Base-by-base conservation (phyloP, 2,329 filamentous ascomycete genomes). In the Aquanectria penicillioides region DNA sequence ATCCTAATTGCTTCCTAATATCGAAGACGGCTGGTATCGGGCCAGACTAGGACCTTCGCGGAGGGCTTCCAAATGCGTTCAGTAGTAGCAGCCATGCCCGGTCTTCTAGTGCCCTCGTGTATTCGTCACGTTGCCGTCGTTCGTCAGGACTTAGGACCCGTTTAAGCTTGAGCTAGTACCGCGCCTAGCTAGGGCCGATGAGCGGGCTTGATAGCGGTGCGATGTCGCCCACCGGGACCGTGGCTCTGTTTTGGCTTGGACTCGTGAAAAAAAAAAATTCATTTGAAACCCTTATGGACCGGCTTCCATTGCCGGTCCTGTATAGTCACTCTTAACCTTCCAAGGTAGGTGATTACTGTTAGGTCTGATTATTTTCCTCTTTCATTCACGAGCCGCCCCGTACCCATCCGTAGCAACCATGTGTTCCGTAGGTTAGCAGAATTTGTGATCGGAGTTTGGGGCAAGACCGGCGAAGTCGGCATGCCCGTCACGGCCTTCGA, bases 1-100 rank as follows among this genome's bases (percentile, higher is more conserved):
- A 28, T 55, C 33, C n/a, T n/a, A n/a, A n/a, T 47, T 28, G 8
- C 25, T 46, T 54, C 23, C 23, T 17, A 25, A 8, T 13, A 12
- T n/a, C 29, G 50, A 29, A 43, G 56, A 43, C 53, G 58, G 57
- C 40, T 57, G 57, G 46, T 37, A 44, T 53, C 34, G 57, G 48
- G 50, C 53, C 57, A 41, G 49, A 54, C 53, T 61, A 41, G 49
- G 58, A 31, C 48, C 9, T 53, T 48, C 28, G 56, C 49, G 56
- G 49, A 49, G 26, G 23, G 28, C 43, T 54, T 40, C 56, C 49
- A 40, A 43, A 59, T 54, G 47, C 40, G 54, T 37, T 33, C 25
- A 40, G 28, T 20, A 37, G n/a, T 29, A 13, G 20, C 15, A 23
- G 20, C 10, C 15, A 49, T 37, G 40, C 5, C 36, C 20, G 22